These are phyloP conservation scores for Tetrapyrgos nigripes DNA, from an alignment of 1,284 basidiomycete genomes.

Conservation along the genomic window DNA sequence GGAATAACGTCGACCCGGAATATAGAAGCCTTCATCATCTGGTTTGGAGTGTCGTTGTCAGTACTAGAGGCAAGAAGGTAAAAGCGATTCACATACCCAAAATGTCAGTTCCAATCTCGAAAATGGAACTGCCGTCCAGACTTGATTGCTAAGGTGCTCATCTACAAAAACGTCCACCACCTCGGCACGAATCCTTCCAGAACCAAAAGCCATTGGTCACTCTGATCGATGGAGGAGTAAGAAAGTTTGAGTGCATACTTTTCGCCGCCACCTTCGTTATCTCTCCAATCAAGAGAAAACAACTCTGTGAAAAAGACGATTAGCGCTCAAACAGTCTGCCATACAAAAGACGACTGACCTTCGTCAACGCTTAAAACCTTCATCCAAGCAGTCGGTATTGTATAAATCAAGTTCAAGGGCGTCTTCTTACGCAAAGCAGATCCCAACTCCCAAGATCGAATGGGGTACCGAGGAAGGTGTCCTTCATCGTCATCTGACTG, in stretches of 20 bases:
- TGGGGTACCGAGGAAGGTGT: constrained; percentile 34
- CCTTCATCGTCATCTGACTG: constrained; percentile 14
- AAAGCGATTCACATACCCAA: not conserved
- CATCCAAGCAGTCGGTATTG: constrained; percentile 34
- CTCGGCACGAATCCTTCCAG: constrained; percentile 35
- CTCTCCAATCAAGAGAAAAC: constrained; percentile 39
- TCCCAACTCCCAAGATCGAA: constrained; percentile 43
- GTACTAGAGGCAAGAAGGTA: not conserved
- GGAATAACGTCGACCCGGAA: constrained; percentile 27
- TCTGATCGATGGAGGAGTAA: constrained; percentile 34
- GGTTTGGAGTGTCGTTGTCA: not conserved
- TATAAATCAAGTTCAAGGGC: constrained; percentile 35
- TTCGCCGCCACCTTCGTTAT: constrained; percentile 22
- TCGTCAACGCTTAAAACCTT: constrained; percentile 32
- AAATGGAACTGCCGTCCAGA: not conserved
- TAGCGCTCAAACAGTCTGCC: not conserved
- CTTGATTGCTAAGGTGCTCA: constrained; percentile 1
- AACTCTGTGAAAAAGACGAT: constrained; percentile 16
- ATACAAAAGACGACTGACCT: constrained; percentile 24
- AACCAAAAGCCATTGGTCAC: constrained; percentile 40
- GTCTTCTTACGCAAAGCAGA: constrained; percentile 34
- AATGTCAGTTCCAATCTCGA: not conserved
- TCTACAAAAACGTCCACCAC: constrained; percentile 22
- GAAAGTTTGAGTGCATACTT: constrained; percentile 32
- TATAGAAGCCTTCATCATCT: not conserved